Percentiles rank a stretch among this genome's conserved stretches.
These are phyloP conservation scores for Apiospora hydei DNA, from an alignment of 2,329 filamentous ascomycete genomes.

Conservation along the genomic window DNA sequence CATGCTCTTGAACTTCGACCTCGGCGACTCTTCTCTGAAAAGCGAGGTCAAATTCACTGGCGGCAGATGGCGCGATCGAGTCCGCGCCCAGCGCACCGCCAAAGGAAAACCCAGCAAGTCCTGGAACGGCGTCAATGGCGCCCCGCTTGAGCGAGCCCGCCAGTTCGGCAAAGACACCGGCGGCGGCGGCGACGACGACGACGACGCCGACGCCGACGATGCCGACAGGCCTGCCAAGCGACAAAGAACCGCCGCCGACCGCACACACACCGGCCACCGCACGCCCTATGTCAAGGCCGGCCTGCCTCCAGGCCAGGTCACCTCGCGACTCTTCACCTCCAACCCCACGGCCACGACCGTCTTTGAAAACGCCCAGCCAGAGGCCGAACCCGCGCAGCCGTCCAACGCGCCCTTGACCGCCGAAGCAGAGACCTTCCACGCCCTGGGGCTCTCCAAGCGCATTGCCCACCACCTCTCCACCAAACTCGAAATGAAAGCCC, in stretches of 20 bases:
- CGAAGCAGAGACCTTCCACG: constrained; percentile 85
- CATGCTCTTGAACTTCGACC: constrained; percentile 90
- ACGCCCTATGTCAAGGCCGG: constrained; percentile 32
- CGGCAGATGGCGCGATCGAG: constrained; percentile 90
- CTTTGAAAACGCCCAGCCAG: constrained; percentile 55
- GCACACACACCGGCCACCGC: constrained; percentile 14
- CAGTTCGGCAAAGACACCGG: constrained; percentile 31
- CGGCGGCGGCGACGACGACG: constrained; percentile 31
- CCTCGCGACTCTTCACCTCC: constrained; percentile 91
- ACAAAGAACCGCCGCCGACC: constrained; percentile 47
- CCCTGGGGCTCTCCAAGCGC: constrained; percentile 80
- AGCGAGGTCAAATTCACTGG: constrained; percentile 77
- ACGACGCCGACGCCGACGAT: constrained; percentile 28
- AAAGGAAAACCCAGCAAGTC: constrained; percentile 42
- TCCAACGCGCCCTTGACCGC: constrained; percentile 90
- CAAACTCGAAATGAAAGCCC: constrained; percentile 88
- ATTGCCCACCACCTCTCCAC: constrained; percentile 83
- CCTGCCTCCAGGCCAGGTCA: constrained; percentile 56
- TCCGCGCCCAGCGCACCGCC: constrained; percentile 75
- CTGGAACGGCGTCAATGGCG: constrained; percentile 40
- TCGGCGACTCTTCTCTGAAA: constrained; percentile 71
- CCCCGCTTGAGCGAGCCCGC: constrained; percentile 38
- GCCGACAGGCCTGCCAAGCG: constrained; percentile 52
- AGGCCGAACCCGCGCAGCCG: constrained; percentile 69
- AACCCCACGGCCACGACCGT: constrained; percentile 79